Conservation (phyloP, 2,329 filamentous ascomycete species). For the Lizonia empirigonia region DNA sequence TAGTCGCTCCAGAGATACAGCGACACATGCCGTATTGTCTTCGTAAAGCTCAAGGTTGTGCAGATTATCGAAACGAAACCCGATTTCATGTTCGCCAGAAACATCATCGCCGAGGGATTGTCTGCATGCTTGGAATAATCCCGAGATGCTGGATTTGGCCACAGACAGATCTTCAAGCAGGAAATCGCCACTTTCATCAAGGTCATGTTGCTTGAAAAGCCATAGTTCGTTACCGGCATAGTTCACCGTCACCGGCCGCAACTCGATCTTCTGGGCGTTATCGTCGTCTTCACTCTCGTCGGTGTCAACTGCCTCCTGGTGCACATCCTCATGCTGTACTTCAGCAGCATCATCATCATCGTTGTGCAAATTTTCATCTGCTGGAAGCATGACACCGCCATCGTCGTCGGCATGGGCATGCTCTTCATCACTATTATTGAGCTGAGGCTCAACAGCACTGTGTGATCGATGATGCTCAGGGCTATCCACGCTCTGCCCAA, state of each 20-base stretch:
- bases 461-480: neutral
- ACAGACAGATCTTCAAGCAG: slow-evolving; percentile 34
- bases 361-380: slow-evolving; percentile 9
- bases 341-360: slow-evolving; percentile 9
- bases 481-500: neutral
- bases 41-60: slow-evolving; percentile 40
- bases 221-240: slow-evolving; percentile 38
- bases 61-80: slow-evolving; percentile 52
- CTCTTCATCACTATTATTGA: slow-evolving; percentile 3
- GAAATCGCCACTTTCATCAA: slow-evolving; percentile 39
- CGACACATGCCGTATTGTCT: slow-evolving; percentile 40
- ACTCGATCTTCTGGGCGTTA: slow-evolving; percentile 17
- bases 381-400: slow-evolving; percentile 24
- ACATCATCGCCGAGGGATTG: slow-evolving; percentile 61
- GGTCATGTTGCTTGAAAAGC: slow-evolving; percentile 41
- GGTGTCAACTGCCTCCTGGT: slow-evolving; percentile 21
- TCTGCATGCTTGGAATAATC: slow-evolving; percentile 63
- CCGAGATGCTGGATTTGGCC: slow-evolving; percentile 49
- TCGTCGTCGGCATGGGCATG: slow-evolving; percentile 16
- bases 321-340: slow-evolving; percentile 1
- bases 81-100: slow-evolving; percentile 58
- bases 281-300: slow-evolving; percentile 19
- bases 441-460: neutral
- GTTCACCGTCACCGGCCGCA: slow-evolving; percentile 36
- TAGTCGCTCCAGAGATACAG: slow-evolving; percentile 53